A percentile compares a stretch with the other conserved stretches of the same genome.
These are phyloP conservation scores for Verticillium nubilum DNA, from an alignment of 2,329 filamentous ascomycete genomes.

Conservation along the genomic window DNA sequence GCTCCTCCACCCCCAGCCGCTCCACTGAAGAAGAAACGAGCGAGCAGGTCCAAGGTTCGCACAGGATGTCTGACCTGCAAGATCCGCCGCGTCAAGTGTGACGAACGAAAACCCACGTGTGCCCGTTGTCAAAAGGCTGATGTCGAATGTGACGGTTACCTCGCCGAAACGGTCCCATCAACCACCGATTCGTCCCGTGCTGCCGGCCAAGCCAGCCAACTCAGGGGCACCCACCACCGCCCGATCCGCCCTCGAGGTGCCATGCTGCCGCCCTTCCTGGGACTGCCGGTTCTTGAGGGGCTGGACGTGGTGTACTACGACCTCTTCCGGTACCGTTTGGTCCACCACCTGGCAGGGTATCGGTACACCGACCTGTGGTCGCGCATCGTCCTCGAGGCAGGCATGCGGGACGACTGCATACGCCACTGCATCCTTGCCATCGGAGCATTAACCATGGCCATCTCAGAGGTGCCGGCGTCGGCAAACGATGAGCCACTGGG, in stretches of 20 bases:
- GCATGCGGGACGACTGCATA: constrained; percentile 6
- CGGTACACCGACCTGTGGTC: constrained; percentile 6
- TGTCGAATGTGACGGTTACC: constrained; percentile 12
- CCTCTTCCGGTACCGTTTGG: constrained; percentile 5
- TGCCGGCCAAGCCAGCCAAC: neutral
- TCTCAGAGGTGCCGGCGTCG: neutral
- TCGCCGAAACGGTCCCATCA: neutral
- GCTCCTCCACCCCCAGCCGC: neutral
- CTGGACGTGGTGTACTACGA: constrained; percentile 7
- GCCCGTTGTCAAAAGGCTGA: constrained; percentile 10
- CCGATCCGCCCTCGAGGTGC: neutral
- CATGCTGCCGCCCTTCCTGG: neutral
- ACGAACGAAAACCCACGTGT: constrained; percentile 19
- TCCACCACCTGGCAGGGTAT: constrained; percentile 3
- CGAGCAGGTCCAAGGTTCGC: constrained; percentile 10
- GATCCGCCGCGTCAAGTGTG: constrained; percentile 23
- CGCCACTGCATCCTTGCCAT: constrained; percentile 6
- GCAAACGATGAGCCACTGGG: neutral
- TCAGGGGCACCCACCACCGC: neutral
- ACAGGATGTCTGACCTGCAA: constrained; percentile 17
- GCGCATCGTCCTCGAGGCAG: constrained; percentile 4
- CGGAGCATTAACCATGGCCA: constrained; percentile 1
- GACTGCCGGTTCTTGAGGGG: neutral
- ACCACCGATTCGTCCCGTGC: neutral
- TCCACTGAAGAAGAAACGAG: constrained; percentile 3